phyloP scores from a whole-genome alignment of 31 red algal species.

The Odonthalia washingtoniensis region DNA sequence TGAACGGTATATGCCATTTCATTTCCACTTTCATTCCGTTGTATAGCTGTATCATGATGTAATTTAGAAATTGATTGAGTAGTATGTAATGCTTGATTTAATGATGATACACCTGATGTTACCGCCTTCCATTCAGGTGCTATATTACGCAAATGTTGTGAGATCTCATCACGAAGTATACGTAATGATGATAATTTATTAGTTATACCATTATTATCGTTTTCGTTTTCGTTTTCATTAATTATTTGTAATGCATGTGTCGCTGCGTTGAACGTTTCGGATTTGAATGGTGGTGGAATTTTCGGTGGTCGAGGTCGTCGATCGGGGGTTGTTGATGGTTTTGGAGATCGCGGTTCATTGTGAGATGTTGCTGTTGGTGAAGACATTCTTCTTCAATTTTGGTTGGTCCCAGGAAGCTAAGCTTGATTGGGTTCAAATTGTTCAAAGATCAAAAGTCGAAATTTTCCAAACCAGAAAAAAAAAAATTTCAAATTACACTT shows the following conservation, averaged over 20 bases:
- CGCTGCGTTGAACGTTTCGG: slow-evolving; percentile 3
- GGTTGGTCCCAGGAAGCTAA: too few species aligned
- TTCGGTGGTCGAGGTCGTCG: slow-evolving; percentile 1
- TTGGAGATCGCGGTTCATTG: too few species aligned
- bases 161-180: slow-evolving; percentile 14
- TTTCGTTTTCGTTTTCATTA: background rate
- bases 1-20: background rate
- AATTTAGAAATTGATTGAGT: slow-evolving; percentile 20
- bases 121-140: slow-evolving; percentile 40
- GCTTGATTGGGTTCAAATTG: too few species aligned
- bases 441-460: too few species aligned
- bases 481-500: too few species aligned
- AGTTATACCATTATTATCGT: background rate
- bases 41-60: background rate
- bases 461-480: too few species aligned
- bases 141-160: background rate
- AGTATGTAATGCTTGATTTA: background rate
- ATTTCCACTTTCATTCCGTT: background rate
- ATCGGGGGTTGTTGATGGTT: too few species aligned
- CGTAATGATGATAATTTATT: slow-evolving; percentile 18
- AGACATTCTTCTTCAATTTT: too few species aligned
- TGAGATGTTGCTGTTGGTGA: too few species aligned
- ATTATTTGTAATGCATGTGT: slow-evolving; percentile 35
- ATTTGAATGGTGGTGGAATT: slow-evolving; percentile 9
- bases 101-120: background rate